Percentiles rank a stretch among this genome's conserved stretches.
Evolutionary conservation across 148 eudicot species (phyloP).

Genomic region (Fallopia convolvulus): DNA sequence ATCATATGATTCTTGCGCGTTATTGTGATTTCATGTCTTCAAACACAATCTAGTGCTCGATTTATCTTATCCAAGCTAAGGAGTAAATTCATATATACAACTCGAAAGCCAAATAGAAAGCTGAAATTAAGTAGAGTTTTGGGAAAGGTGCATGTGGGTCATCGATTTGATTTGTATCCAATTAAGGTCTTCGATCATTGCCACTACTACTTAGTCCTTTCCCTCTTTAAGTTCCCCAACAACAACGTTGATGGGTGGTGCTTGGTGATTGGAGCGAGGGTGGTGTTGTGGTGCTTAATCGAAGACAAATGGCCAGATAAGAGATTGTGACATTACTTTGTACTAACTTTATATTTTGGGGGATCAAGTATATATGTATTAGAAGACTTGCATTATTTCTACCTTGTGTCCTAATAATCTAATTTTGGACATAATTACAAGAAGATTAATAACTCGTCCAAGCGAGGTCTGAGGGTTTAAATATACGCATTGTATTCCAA

Average conservation of each 20-base stretch:
- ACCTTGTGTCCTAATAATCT: no score
- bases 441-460: no score
- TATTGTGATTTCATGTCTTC: not conserved
- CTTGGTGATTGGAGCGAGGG: not conserved
- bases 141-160: not conserved
- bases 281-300: not conserved
- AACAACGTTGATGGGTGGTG: not conserved
- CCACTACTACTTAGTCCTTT: no score
- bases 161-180: not conserved
- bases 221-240: no score
- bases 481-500: no score
- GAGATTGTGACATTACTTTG: not conserved
- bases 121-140: not conserved
- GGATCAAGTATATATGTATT: not conserved
- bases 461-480: no score
- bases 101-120: slow-evolving; percentile 28
- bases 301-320: not conserved
- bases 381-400: no score
- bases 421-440: no score
- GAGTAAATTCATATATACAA: slow-evolving; percentile 11
- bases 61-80: not conserved
- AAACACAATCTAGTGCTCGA: not conserved
- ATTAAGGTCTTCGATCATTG: not conserved
- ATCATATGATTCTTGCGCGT: no score
- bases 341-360: no score